Evolutionary conservation across 805 yeast genomes (phyloP).

Genomic region (Suhomyces kilbournensis): DNA sequence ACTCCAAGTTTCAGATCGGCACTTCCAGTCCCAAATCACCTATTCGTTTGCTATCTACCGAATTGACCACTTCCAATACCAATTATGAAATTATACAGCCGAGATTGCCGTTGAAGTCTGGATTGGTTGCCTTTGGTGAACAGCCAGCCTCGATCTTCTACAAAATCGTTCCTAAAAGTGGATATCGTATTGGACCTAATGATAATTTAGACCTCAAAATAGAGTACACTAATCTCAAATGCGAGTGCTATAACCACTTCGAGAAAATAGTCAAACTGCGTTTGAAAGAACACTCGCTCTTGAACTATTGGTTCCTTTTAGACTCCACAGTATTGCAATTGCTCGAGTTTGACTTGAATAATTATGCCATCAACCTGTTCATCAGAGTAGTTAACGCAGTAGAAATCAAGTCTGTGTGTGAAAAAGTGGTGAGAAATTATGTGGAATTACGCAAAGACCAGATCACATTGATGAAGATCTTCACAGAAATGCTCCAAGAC

Average conservation of each 20-base stretch:
- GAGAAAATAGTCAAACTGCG: constrained; percentile 11
- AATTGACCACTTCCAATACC: constrained; percentile 28
- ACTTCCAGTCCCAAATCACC: constrained; percentile 53
- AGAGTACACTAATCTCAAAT: constrained; percentile 43
- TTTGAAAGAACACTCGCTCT: constrained; percentile 9
- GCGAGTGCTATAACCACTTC: constrained; percentile 38
- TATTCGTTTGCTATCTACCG: constrained; percentile 47
- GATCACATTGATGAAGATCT: constrained; percentile 6
- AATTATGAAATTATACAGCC: constrained; percentile 25
- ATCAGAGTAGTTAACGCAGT: constrained; percentile 17
- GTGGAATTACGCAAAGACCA: constrained; percentile 9
- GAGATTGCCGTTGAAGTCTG: constrained; percentile 14
- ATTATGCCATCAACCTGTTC: constrained; percentile 22
- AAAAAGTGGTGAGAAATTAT: constrained; percentile 10
- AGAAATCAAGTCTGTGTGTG: constrained; percentile 16
- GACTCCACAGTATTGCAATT: constrained; percentile 15
- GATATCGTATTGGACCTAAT: constrained; percentile 16
- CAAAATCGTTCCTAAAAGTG: constrained; percentile 35
- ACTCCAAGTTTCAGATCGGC: constrained; percentile 68
- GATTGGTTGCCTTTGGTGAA: constrained; percentile 57
- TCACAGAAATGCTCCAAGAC: constrained; percentile 2
- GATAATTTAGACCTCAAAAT: constrained; percentile 44
- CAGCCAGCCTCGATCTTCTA: constrained; percentile 67
- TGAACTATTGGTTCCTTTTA: constrained; percentile 22
- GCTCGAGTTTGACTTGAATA: constrained; percentile 28